Percentiles rank a stretch among this genome's conserved stretches.
phyloP scores from a whole-genome alignment of 768 basidiomycete species.

The Trametes cingulata region DNA sequence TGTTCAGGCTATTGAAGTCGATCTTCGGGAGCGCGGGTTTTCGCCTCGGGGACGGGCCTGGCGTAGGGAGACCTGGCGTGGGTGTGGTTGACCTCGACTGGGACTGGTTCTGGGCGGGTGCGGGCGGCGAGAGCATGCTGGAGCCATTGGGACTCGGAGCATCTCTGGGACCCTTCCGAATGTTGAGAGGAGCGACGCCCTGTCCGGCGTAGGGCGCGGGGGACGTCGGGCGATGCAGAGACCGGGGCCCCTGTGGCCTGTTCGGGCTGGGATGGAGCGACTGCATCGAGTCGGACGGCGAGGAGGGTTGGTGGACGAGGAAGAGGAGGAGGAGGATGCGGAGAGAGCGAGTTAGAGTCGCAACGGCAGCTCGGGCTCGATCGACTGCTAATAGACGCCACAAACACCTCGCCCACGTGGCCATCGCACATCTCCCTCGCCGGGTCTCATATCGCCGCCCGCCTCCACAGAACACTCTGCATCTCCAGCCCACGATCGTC shows the following conservation, averaged over 20 bases:
- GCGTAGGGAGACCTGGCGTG: slow-evolving; percentile 28
- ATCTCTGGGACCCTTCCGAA: slow-evolving; percentile 37
- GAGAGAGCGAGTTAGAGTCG: neutral
- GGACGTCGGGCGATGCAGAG: slow-evolving; percentile 43
- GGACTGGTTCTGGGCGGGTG: slow-evolving; percentile 12
- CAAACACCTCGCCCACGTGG: slow-evolving; percentile 19
- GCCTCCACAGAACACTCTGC: neutral
- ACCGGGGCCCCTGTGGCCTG: slow-evolving; percentile 57
- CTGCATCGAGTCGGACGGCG: slow-evolving; percentile 27
- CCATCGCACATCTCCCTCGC: neutral
- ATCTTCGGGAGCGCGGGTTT: slow-evolving; percentile 40
- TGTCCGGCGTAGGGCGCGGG: slow-evolving; percentile 37
- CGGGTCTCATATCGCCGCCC: slow-evolving; percentile 19
- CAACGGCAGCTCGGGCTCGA: slow-evolving; percentile 14
- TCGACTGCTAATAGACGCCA: slow-evolving; percentile 13
- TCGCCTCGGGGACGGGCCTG: slow-evolving; percentile 34
- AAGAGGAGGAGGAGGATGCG: slow-evolving; percentile 3
- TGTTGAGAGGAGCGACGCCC: slow-evolving; percentile 42
- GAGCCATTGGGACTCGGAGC: slow-evolving; percentile 33
- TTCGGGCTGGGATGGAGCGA: slow-evolving; percentile 30
- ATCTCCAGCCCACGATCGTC: neutral
- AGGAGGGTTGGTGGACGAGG: slow-evolving; percentile 15
- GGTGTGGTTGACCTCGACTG: slow-evolving; percentile 29
- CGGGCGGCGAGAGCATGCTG: slow-evolving; percentile 27
- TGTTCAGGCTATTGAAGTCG: slow-evolving; percentile 19